Evolutionary conservation across 108 stramenopile genomes (phyloP).

Genomic region (Ochromonas danica): DNA sequence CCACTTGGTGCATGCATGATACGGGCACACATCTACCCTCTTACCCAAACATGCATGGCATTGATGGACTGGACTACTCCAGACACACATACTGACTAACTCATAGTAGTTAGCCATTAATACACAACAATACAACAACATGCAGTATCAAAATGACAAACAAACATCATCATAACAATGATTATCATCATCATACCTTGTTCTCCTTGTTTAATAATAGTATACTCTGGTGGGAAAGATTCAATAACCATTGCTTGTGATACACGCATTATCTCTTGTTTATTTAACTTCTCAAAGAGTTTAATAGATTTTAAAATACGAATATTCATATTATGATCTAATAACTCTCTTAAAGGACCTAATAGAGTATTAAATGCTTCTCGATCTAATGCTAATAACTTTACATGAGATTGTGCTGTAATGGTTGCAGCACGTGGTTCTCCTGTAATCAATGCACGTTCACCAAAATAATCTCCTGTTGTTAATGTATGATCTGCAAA

Average conservation of each 20-base stretch:
- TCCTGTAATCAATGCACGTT: conserved; percentile 78
- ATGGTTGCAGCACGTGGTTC: conserved; percentile 83
- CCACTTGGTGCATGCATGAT: no score
- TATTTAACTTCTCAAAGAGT: conserved; percentile 53
- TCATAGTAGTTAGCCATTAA: no score
- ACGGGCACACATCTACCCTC: no score
- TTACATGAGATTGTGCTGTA: conserved; percentile 52
- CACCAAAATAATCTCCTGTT: conserved; percentile 75
- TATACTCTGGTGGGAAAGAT: conserved; percentile 10
- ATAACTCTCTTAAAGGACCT: conserved; percentile 53
- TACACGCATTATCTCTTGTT: conserved; percentile 47
- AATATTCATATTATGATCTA: conserved; percentile 57
- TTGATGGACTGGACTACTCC: no score
- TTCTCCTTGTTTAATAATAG: conserved; percentile 24
- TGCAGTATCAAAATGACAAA: not conserved
- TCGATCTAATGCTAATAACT: conserved; percentile 46
- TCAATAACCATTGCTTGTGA: conserved; percentile 49
- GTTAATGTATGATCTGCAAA: conserved; percentile 55
- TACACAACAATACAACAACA: not conserved
- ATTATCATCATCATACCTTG: not conserved
- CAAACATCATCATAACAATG: not conserved
- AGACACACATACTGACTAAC: no score
- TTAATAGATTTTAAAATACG: conserved; percentile 58
- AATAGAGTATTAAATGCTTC: conserved; percentile 54
- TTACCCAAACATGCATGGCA: no score